Base-by-base conservation (phyloP, 495 filamentous ascomycete species). In the Penicillium tannophilum region DNA sequence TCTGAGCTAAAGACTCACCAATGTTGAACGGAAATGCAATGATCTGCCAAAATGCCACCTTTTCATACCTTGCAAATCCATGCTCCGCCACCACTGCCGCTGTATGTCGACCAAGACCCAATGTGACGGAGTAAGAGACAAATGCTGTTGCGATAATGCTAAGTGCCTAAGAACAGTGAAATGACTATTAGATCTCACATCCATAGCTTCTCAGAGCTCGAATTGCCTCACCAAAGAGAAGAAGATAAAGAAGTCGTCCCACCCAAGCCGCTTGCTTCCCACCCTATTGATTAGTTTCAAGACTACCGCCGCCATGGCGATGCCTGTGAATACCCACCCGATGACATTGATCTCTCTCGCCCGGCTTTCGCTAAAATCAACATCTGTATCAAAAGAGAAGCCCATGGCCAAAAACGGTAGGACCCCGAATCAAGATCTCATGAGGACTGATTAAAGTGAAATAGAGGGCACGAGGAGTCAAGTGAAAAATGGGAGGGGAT, bases 171-270 rank as follows among this genome's bases (percentile, higher is more conserved):
- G n/a, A 5, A n/a, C 5, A 28, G 16, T 31, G n/a, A 43, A 10
- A 20, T 41, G 17, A 23, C 20, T 23, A 23, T 36, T 33, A 28
- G 16, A 28, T 6, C 5, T 23, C 30, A 44, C 20, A 31, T 26
- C 3, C 20, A 23, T 14, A n/a, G 12, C 20, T 17, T 33, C 8
- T 17, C 4, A 28, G 36, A 12, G 20, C 20, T 23, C 16, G 16
- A 17, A 17, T 16, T 16, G 11, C 39, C 55, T 28, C 46, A 69
- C 66, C 66, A 69, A 20, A 1, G 66, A 66, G 14, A 65, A 64
- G 31, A 66, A 62, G n/a, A 69, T 69, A 33, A 69, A 69, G 43
- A 69, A 62, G 35, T 66, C 66, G 54, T 66, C 61, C 63, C 61
- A 65, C 10, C 63, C 64, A 8, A 52, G 26, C 16, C 31, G 42